A percentile compares a stretch with the other conserved stretches of the same genome.
Evolutionary conservation across 495 filamentous ascomycete species (phyloP).

Genomic region (Aspergillus bertholletiae): DNA sequence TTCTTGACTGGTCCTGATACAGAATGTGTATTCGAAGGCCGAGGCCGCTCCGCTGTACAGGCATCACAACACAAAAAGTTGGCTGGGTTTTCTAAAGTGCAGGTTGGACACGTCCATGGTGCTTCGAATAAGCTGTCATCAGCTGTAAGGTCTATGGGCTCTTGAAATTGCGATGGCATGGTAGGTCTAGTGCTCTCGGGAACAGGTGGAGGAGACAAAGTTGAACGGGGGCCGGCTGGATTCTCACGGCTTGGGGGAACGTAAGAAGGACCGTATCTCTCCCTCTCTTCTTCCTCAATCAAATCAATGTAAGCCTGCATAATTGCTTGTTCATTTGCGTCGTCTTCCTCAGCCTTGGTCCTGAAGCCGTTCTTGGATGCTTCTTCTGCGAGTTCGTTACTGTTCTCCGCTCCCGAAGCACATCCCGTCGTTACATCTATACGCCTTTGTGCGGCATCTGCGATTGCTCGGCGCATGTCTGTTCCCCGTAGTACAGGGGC

Average conservation of each 20-base stretch:
- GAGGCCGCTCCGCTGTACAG: conserved; percentile 64
- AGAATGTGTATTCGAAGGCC: conserved; percentile 21
- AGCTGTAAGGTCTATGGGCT: conserved; percentile 12
- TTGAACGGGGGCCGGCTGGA: conserved; percentile 50
- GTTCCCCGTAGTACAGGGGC: conserved; percentile 54
- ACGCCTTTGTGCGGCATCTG: conserved; percentile 67
- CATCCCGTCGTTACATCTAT: conserved; percentile 69
- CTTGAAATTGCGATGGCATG: conserved; percentile 3
- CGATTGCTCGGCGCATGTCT: conserved; percentile 73
- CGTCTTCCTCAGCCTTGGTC: conserved; percentile 83
- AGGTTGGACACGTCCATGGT: conserved; percentile 73
- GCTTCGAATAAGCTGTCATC: conserved; percentile 29
- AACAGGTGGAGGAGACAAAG: conserved; percentile 19
- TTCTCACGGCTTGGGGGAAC: conserved; percentile 59
- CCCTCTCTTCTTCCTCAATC: conserved; percentile 78
- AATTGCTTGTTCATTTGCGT: conserved; percentile 88
- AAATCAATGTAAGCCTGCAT: conserved; percentile 83
- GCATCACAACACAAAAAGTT: conserved; percentile 73
- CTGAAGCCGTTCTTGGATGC: conserved; percentile 70
- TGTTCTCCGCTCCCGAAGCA: conserved; percentile 61
- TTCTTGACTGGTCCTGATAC: conserved; percentile 12
- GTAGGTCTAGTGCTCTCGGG: conserved; percentile 20
- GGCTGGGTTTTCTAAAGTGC: conserved; percentile 78
- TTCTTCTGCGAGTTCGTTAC: conserved; percentile 59
- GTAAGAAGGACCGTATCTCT: conserved; percentile 64